Conservation (phyloP, 2,329 filamentous ascomycete species). For the Aspergillus sp. region DNA sequence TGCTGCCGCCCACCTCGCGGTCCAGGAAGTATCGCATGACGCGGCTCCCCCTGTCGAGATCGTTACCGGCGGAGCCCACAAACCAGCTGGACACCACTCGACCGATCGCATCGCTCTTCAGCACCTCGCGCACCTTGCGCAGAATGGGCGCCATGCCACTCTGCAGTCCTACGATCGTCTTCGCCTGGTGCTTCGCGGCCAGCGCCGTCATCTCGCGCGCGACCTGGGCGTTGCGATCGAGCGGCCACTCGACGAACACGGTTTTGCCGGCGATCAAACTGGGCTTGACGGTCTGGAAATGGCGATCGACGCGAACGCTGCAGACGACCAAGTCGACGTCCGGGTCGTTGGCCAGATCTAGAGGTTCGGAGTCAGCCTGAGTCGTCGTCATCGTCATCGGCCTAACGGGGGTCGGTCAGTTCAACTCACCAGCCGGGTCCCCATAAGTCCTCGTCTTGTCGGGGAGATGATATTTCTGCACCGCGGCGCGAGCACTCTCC, state of each 20-base stretch:
- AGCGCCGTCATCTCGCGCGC: constrained; percentile 44
- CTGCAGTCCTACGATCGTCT: constrained; percentile 54
- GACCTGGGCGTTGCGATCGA: constrained; percentile 46
- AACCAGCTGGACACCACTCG: constrained; percentile 52
- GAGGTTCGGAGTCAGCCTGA: background rate
- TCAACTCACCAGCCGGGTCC: constrained; percentile 37
- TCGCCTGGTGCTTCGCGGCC: constrained; percentile 33
- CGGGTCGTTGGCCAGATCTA: constrained; percentile 48
- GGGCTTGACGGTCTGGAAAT: constrained; percentile 48
- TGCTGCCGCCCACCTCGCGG: constrained; percentile 8
- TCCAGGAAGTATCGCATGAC: constrained; percentile 14
- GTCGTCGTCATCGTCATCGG: too few species aligned
- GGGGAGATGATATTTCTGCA: constrained; percentile 42
- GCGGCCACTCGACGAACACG: constrained; percentile 60
- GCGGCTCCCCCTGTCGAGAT: constrained; percentile 5
- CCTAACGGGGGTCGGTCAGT: background rate
- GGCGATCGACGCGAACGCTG: constrained; percentile 55
- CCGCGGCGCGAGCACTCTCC: constrained; percentile 9
- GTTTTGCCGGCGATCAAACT: constrained; percentile 54
- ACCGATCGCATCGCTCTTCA: constrained; percentile 51
- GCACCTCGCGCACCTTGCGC: constrained; percentile 45
- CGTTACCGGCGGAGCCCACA: constrained; percentile 35
- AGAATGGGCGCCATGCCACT: constrained; percentile 48
- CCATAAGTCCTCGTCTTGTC: constrained; percentile 51
- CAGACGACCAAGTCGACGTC: constrained; percentile 55